These are phyloP conservation scores for Herpotrichia juniperi DNA, from an alignment of 2,329 filamentous ascomycete species.

Conservation along the genomic window DNA sequence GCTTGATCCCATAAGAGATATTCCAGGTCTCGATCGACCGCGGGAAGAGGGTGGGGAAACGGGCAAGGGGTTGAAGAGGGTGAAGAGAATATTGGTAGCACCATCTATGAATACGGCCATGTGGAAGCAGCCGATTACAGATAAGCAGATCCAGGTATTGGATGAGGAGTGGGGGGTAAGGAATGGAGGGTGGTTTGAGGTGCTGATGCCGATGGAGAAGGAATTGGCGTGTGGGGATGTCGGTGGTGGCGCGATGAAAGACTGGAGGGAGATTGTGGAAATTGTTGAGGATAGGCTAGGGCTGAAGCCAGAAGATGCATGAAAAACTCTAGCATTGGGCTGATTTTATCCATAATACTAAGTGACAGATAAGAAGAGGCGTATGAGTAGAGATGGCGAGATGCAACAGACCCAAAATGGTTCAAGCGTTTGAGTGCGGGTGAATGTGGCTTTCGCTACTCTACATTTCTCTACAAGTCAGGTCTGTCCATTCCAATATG, in stretches of 20 bases:
- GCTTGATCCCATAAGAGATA: conserved; percentile 36
- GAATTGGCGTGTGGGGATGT: conserved; percentile 83
- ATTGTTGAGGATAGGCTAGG: conserved; percentile 59
- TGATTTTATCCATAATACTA: no score
- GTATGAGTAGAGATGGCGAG: no score
- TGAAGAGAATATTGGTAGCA: conserved; percentile 72
- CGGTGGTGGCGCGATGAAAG: conserved; percentile 81
- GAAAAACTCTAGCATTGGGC: no score
- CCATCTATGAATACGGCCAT: conserved; percentile 90
- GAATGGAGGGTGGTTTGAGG: conserved; percentile 65
- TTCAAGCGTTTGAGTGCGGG: no score
- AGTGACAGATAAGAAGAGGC: no score
- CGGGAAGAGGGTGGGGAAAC: conserved; percentile 13
- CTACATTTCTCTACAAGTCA: no score
- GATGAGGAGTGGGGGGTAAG: conserved; percentile 73
- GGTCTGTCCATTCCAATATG: no score
- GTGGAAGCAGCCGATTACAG: conserved; percentile 86
- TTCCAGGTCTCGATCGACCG: conserved; percentile 29
- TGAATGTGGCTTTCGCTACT: no score
- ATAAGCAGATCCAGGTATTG: conserved; percentile 71
- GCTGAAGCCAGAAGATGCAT: conserved; percentile 7
- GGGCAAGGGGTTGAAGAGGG: conserved; percentile 38
- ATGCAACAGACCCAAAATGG: no score
- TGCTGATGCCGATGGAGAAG: conserved; percentile 77
- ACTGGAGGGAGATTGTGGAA: conserved; percentile 76